These are phyloP conservation scores for Solanum hybrid DNA, from an alignment of 305 asterid genomes.

Conservation along the genomic window DNA sequence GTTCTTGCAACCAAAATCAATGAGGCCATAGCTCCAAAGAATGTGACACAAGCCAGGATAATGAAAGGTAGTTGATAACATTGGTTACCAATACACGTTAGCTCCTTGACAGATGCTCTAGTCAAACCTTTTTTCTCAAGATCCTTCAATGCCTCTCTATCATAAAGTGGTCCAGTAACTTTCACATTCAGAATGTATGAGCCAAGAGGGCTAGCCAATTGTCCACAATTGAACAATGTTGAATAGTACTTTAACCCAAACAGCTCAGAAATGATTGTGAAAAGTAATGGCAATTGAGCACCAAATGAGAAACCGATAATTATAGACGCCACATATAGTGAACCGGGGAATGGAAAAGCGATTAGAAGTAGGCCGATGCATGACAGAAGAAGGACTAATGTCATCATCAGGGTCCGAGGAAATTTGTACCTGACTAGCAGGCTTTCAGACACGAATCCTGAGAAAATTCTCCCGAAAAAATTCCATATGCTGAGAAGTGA, in stretches of 20 bases:
- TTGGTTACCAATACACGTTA: slow-evolving; percentile 45
- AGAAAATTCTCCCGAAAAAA: slow-evolving; percentile 58
- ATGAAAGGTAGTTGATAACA: slow-evolving; percentile 54
- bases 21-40: slow-evolving; percentile 46
- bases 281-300: slow-evolving; percentile 57
- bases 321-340: slow-evolving; percentile 51
- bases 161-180: slow-evolving; percentile 59
- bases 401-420: slow-evolving; percentile 64
- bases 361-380: slow-evolving; percentile 50
- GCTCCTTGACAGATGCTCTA: slow-evolving; percentile 40
- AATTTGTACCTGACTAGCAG: slow-evolving; percentile 42
- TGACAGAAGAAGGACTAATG: slow-evolving; percentile 45
- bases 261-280: slow-evolving; percentile 63
- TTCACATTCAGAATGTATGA: slow-evolving; percentile 60
- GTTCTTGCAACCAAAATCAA: slow-evolving; percentile 57
- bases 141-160: slow-evolving; percentile 47
- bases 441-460: slow-evolving; percentile 64
- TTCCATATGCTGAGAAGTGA: slow-evolving; percentile 79
- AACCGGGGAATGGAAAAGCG: slow-evolving; percentile 58
- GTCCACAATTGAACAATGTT: slow-evolving; percentile 72
- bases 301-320: slow-evolving; percentile 75
- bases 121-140: slow-evolving; percentile 37
- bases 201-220: slow-evolving; percentile 69
- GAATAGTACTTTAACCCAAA: slow-evolving; percentile 64
- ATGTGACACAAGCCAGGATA: slow-evolving; percentile 38